Conservation (phyloP, 768 basidiomycete species). For the Suillus plorans region DNA sequence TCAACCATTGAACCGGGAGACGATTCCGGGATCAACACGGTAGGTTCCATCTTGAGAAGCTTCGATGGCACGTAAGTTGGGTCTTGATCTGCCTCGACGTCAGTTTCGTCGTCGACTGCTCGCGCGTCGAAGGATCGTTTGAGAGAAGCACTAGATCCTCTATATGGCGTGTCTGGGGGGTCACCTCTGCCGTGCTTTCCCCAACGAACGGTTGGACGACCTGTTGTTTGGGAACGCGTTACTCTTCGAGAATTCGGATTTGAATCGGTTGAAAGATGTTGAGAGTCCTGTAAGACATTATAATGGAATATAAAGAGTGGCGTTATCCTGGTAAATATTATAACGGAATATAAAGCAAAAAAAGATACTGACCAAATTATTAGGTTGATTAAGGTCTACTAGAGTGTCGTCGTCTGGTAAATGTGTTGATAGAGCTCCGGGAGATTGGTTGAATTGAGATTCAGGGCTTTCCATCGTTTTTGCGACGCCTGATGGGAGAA, state of each 20-base stretch:
- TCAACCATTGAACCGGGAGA: slow-evolving; percentile 31
- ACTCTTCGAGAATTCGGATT: slow-evolving; percentile 24
- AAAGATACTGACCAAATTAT: slow-evolving; percentile 31
- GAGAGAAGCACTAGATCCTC: slow-evolving; percentile 22
- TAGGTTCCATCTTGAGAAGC: slow-evolving; percentile 28
- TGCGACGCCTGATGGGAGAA: slow-evolving; percentile 30
- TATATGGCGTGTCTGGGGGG: slow-evolving; percentile 26
- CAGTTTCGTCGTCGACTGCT: slow-evolving; percentile 35
- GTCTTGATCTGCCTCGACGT: slow-evolving; percentile 28
- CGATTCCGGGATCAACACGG: slow-evolving; percentile 23
- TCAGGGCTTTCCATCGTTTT: slow-evolving; percentile 33
- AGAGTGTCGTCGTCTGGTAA: slow-evolving; percentile 23
- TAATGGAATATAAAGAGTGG: slow-evolving; percentile 20
- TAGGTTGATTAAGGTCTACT: slow-evolving; percentile 22
- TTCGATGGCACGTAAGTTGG: slow-evolving; percentile 21
- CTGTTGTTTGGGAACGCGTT: slow-evolving; percentile 34
- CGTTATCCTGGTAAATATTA: slow-evolving; percentile 25
- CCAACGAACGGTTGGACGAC: slow-evolving; percentile 34
- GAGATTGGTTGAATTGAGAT: slow-evolving; percentile 20
- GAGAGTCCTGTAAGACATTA: slow-evolving; percentile 17
- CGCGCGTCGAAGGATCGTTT: slow-evolving; percentile 35
- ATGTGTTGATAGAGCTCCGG: slow-evolving; percentile 9
- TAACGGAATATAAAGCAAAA: slow-evolving; percentile 29
- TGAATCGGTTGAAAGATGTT: slow-evolving; percentile 25
- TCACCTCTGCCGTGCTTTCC: slow-evolving; percentile 32